Base-by-base conservation (phyloP, 768 basidiomycete species). In the Lactarius trivialis region DNA sequence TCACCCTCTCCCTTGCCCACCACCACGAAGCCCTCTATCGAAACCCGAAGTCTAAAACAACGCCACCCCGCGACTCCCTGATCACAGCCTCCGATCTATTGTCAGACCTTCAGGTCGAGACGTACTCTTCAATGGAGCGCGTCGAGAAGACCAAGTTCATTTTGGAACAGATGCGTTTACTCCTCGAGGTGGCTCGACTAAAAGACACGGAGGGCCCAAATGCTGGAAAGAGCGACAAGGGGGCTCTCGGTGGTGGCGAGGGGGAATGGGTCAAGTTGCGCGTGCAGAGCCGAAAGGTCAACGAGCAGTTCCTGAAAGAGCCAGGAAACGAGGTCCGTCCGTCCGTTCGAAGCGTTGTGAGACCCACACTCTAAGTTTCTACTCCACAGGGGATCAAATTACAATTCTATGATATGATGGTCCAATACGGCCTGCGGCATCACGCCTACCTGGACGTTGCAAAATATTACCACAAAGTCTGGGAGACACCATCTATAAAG, bases 91-190 rank as follows among this genome's bases (percentile, higher is more conserved):
- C 92, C 0, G 97, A 98, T 66, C 77, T 98, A 32, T 80, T 98
- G 64, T 88, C 88, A 26, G 97, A 99, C 61, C 84, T 99, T 2
- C 95, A 98, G 77, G 95, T 99, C 41, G 97, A 99, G 76, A 98
- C 97, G 1, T 99, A 98, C 73, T 98, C 95, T 15, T 93, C 92
- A 7, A 98, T 99, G 97, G 93, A 98, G 66, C 86, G 94, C 63
- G 78, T 90, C 70, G 97, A 99, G 75, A 99, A 99, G 81, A 97
- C 93, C 4, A 93, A 98, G 72, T 98, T 99, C 70, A 91, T 99
- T 67, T 76, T 98, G 49, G 96, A 98, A 74, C 97, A 98, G 74
- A 98, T 99, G 93, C 81, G 97, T 61, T 73, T 98, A 55, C 78
- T 95, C 69, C 84, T 91, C 55, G 79, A 83, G 45, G 83, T 93